Percentiles rank a stretch among this genome's conserved stretches.
Evolutionary conservation across 441 rosid genomes (phyloP).

Genomic region (Melastoma candidum): DNA sequence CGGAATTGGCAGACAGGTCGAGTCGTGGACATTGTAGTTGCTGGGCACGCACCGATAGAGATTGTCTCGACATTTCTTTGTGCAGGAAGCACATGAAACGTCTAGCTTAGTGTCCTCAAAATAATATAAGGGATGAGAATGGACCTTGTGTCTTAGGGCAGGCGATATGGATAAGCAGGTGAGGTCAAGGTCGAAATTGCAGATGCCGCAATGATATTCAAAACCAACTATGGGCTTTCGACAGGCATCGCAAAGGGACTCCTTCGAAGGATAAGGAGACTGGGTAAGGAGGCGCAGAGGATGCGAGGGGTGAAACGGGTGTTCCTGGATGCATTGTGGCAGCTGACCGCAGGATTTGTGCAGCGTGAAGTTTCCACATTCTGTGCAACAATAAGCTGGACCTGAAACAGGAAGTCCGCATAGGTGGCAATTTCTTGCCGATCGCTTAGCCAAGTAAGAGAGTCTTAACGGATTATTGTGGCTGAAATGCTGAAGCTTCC

Average conservation of each 20-base stretch:
- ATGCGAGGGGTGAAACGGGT: constrained; percentile 9
- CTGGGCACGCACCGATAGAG: constrained; percentile 7
- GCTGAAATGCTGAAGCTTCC: constrained; percentile 4
- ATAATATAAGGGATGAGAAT: constrained; percentile 2
- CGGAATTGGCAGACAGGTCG: constrained; percentile 4
- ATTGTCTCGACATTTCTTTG: background rate
- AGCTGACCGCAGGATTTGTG: constrained; percentile 8
- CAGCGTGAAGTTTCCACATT: constrained; percentile 4
- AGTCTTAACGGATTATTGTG: constrained; percentile 1
- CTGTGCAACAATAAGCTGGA: constrained; percentile 9
- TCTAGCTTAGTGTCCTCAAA: constrained; percentile 1
- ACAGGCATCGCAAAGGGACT: constrained; percentile 1
- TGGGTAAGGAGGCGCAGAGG: background rate
- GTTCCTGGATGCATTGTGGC: background rate
- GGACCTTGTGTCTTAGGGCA: constrained; percentile 4
- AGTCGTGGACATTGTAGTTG: constrained; percentile 4
- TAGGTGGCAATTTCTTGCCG: constrained; percentile 1
- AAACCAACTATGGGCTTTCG: background rate
- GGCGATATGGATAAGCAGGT: background rate
- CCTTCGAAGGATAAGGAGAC: background rate
- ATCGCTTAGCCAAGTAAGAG: background rate
- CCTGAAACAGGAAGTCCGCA: background rate
- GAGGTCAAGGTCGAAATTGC: constrained; percentile 4
- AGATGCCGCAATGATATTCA: background rate
- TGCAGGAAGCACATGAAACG: constrained; percentile 6